phyloP scores from a whole-genome alignment of 2,329 filamentous ascomycete species.

The Orbilia ellipsospora region DNA sequence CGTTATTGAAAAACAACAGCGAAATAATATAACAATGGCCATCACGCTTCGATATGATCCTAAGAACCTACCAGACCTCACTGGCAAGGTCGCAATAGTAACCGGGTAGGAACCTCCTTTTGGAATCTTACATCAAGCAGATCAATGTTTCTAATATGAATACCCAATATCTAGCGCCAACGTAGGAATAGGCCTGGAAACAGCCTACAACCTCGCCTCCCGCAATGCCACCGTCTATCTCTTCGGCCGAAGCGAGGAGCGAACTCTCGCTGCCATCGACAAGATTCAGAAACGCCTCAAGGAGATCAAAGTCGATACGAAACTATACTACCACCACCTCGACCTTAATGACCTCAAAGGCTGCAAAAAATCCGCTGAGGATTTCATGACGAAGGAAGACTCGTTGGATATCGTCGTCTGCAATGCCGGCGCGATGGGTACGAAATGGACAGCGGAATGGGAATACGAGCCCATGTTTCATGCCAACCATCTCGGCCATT shows the following conservation, averaged over 20 bases:
- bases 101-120: slow-evolving; percentile 54
- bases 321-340: slow-evolving; percentile 63
- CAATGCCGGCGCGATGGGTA: slow-evolving; percentile 65
- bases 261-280: slow-evolving; percentile 62
- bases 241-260: slow-evolving; percentile 59
- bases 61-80: slow-evolving; percentile 50
- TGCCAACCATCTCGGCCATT: slow-evolving; percentile 67
- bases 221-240: slow-evolving; percentile 57
- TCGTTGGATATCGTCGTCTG: slow-evolving; percentile 65
- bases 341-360: slow-evolving; percentile 65
- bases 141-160: neutral
- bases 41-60: slow-evolving; percentile 17
- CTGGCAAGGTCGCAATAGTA: slow-evolving; percentile 57
- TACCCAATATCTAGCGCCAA: slow-evolving; percentile 42
- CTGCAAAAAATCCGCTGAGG: slow-evolving; percentile 63
- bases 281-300: slow-evolving; percentile 56
- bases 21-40: neutral
- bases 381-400: slow-evolving; percentile 61
- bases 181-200: slow-evolving; percentile 57
- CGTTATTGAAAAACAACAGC: neutral
- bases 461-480: slow-evolving; percentile 67
- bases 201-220: slow-evolving; percentile 57
- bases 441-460: slow-evolving; percentile 59
- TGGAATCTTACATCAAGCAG: neutral
- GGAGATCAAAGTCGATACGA: slow-evolving; percentile 26